phyloP scores from a whole-genome alignment of 2,329 filamentous ascomycete genomes.

The Diaporthe vexans region DNA sequence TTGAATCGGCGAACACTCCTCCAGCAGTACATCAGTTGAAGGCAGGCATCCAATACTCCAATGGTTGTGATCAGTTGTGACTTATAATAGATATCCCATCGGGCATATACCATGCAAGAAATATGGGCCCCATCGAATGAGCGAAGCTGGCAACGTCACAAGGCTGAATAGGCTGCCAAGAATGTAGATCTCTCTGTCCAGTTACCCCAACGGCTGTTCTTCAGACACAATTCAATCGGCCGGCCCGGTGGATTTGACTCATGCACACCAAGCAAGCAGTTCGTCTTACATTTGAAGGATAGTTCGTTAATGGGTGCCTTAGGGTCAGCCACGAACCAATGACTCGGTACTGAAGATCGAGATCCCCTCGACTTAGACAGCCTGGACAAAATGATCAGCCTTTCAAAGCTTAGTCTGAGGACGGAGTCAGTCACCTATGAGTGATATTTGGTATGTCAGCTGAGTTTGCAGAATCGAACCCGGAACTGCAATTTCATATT shows the following conservation, averaged over 20 bases:
- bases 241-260: slow-evolving; percentile 3
- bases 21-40: not conserved
- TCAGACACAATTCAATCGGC: not conserved
- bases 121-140: not conserved
- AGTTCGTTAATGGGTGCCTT: too few species aligned
- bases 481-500: not conserved
- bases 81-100: slow-evolving; percentile 4
- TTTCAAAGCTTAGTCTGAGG: not conserved
- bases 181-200: slow-evolving; percentile 2
- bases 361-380: not conserved
- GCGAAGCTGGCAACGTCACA: not conserved
- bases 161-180: slow-evolving; percentile 3
- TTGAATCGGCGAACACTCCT: too few species aligned
- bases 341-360: not conserved
- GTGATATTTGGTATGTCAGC: too few species aligned
- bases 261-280: not conserved
- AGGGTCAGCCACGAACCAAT: not conserved
- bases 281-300: not conserved
- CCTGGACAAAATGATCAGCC: not conserved
- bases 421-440: not conserved
- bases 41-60: not conserved
- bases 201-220: not conserved
- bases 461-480: not conserved
- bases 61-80: not conserved
- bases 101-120: not conserved